Conservation (phyloP, 2,329 filamentous ascomycete species). For the Magnaporthales sp. region DNA sequence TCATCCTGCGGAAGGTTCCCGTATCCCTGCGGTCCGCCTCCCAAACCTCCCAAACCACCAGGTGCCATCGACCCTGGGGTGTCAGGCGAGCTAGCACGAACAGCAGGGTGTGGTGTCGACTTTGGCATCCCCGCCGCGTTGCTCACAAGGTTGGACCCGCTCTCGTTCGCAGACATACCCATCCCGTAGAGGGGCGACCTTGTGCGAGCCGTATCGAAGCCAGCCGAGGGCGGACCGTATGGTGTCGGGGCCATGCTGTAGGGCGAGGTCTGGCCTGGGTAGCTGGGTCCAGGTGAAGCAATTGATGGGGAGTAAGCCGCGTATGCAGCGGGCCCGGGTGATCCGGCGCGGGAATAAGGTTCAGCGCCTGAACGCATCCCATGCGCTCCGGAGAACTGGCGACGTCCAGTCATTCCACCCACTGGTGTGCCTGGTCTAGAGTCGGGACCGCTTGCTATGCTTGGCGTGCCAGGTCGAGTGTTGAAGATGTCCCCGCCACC, state of each 20-base stretch:
- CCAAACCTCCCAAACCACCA: constrained; percentile 42
- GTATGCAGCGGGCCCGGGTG: neutral
- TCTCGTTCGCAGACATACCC: constrained; percentile 39
- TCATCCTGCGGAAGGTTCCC: constrained; percentile 49
- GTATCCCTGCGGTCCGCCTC: constrained; percentile 49
- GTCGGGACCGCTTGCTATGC: constrained; percentile 24
- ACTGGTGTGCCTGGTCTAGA: constrained; percentile 44
- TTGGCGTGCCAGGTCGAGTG: constrained; percentile 51
- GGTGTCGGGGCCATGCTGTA: neutral
- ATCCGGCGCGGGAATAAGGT: neutral
- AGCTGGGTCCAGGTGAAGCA: neutral
- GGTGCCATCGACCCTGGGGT: neutral
- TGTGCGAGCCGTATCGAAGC: constrained; percentile 20
- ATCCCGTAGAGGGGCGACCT: constrained; percentile 38
- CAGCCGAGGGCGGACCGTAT: neutral
- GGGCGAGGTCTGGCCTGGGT: neutral
- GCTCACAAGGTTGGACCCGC: constrained; percentile 41
- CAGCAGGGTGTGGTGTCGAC: constrained; percentile 17
- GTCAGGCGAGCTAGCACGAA: neutral
- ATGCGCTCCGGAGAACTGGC: constrained; percentile 11
- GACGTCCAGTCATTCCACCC: constrained; percentile 22
- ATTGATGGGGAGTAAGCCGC: neutral
- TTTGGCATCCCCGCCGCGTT: constrained; percentile 45
- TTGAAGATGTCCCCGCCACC: constrained; percentile 68
- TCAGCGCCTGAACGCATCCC: neutral